Evolutionary conservation across 306 rosid species (phyloP).

Genomic region (Cucurbita maxima): DNA sequence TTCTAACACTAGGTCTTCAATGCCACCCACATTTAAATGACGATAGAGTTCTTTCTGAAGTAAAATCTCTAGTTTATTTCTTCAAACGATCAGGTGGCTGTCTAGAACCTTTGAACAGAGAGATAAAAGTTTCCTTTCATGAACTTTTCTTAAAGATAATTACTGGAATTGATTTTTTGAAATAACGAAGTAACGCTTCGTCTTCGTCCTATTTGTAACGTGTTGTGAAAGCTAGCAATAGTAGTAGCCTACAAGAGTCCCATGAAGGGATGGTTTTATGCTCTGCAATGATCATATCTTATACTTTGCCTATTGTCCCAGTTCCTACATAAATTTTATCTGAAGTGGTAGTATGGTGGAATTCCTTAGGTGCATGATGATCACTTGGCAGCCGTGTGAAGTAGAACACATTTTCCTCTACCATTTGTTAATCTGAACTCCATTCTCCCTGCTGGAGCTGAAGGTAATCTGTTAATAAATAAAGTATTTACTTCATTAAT

Average conservation of each 20-base stretch:
- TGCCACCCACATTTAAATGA: not conserved
- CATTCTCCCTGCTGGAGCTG: not conserved
- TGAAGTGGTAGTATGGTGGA: conserved; percentile 10
- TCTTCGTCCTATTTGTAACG: not conserved
- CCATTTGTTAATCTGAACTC: not conserved
- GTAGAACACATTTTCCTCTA: not conserved
- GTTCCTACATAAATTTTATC: not conserved
- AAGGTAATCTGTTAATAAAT: not conserved
- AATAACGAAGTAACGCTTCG: not conserved
- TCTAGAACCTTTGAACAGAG: not conserved
- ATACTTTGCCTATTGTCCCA: not conserved
- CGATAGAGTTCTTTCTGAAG: not conserved
- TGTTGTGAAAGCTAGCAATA: not conserved
- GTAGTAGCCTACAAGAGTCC: not conserved
- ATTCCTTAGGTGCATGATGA: conserved; percentile 18
- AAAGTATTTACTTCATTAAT: not conserved
- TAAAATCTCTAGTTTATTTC: not conserved
- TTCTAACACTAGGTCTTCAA: not conserved
- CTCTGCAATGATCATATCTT: not conserved
- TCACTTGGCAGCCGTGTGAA: conserved; percentile 9
- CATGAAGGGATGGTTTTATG: no score
- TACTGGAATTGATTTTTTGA: not conserved
- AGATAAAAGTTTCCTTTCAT: not conserved
- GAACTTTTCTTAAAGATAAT: not conserved
- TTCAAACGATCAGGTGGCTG: not conserved